Base-by-base conservation (phyloP, 1,284 basidiomycete species). In the Inonotus hispidus region DNA sequence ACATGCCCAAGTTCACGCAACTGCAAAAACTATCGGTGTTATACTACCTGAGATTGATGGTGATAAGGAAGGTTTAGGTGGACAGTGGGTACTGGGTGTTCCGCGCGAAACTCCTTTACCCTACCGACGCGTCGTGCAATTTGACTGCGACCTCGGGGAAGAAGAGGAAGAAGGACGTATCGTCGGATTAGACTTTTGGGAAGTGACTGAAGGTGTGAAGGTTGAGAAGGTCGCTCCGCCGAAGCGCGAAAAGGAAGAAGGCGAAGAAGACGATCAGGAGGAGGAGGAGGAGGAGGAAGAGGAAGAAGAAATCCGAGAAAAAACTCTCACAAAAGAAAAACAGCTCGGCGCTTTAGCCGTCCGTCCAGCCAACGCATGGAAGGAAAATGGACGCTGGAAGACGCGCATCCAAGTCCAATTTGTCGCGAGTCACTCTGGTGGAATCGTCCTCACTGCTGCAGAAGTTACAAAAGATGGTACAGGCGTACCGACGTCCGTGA, bases 151-250 rank as follows among this genome's bases (percentile, higher is more conserved):
- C 38, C 73, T 86, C 5, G 78, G 80, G n/a, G 81, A 79, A 39
- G 72, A 72, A 47, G 76, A 74, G 58, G 79, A 71, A 5, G 53
- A 35, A 7, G 54, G 71, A 56, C 79, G 78, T 65, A 76, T 74
- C 62, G 75, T 93, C 53, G 85, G 83, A 14, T 81, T 96, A 64
- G 92, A 95, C 73, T 75, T 98, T 46, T 95, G 92, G 87, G 92
- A 98, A 74, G 92, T 90, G 50, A 84, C 85, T 65, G 88, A 93
- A 68, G 83, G 82, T 13, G 81, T 98, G 69, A 87, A 89, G 68
- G 77, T 92, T 21, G 90, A 93, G 66, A 86, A 82, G 67, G 77
- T 84, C 25, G 79, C 80, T 57, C 77, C 76, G 1, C 75, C 78
- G 1, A 79, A 77, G 62, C 62, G 75, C n/a, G 79, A 81, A 35